A percentile compares a stretch with the other conserved stretches of the same genome.
Evolutionary conservation across 2,329 filamentous ascomycete species (phyloP).

Genomic region (Ceratocystis huliohia): DNA sequence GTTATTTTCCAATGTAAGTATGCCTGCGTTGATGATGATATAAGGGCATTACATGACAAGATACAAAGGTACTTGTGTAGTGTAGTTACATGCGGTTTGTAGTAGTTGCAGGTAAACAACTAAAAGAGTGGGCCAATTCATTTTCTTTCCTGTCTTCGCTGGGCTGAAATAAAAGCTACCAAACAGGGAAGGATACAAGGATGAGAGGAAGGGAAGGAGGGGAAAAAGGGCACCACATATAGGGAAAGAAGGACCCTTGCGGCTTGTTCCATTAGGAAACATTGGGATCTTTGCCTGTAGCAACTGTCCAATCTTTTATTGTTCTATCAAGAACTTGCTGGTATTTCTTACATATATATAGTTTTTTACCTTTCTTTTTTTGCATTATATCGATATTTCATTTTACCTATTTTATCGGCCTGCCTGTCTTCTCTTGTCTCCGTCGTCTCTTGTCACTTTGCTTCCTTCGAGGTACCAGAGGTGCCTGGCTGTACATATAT

Average conservation of each 20-base stretch:
- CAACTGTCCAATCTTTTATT: neutral
- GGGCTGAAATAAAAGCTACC: too few species aligned
- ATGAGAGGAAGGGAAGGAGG: conserved; percentile 7
- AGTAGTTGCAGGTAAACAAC: too few species aligned
- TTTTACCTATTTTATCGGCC: neutral
- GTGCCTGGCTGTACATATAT: neutral
- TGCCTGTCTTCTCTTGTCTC: neutral
- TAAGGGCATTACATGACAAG: too few species aligned
- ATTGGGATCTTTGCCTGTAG: neutral
- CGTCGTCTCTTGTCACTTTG: neutral
- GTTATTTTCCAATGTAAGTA: too few species aligned
- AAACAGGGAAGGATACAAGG: too few species aligned
- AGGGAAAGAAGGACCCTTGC: conserved; percentile 2
- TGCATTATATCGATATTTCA: neutral
- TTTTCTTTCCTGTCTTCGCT: too few species aligned
- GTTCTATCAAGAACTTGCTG: neutral
- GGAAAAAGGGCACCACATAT: neutral
- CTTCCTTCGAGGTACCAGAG: neutral
- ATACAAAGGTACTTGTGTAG: too few species aligned
- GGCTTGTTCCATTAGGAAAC: conserved; percentile 1
- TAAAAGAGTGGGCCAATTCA: too few species aligned
- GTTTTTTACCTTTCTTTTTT: too few species aligned
- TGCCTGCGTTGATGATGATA: too few species aligned
- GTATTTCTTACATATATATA: neutral
- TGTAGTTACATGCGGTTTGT: too few species aligned